Evolutionary conservation across 1,284 basidiomycete species (phyloP).

Genomic region (Agroathelia rolfsii): DNA sequence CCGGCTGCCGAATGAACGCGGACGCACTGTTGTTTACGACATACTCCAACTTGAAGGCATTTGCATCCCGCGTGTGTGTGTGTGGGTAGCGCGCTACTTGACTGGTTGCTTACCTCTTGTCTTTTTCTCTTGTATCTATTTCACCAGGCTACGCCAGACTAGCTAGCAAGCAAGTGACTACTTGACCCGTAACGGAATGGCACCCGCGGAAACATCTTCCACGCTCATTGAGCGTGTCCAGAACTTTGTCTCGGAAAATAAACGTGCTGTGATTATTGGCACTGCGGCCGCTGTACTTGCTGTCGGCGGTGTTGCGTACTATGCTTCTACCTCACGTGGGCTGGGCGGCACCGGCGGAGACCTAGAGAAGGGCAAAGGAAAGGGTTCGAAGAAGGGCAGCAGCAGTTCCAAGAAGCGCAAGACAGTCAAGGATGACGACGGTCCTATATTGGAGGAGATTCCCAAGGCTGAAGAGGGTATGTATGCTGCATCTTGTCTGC

Average conservation of each 20-base stretch:
- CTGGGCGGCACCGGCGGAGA: constrained; percentile 20
- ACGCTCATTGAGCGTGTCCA: constrained; percentile 54
- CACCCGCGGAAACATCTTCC: constrained; percentile 20
- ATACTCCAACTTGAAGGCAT: too few species aligned
- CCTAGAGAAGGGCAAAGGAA: constrained; percentile 40
- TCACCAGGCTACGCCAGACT: too few species aligned
- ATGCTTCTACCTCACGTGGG: constrained; percentile 46
- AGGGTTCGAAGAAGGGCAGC: constrained; percentile 44
- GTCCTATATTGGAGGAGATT: constrained; percentile 70
- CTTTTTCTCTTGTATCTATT: too few species aligned
- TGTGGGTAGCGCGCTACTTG: too few species aligned
- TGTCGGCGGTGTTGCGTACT: constrained; percentile 72
- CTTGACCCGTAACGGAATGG: too few species aligned
- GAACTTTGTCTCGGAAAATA: constrained; percentile 66
- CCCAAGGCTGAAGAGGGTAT: constrained; percentile 25
- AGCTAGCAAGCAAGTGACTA: too few species aligned
- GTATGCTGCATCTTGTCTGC: constrained; percentile 11
- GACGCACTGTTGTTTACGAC: too few species aligned
- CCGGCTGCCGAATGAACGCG: too few species aligned
- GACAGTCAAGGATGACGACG: constrained; percentile 39
- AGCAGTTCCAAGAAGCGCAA: constrained; percentile 56
- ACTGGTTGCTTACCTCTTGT: too few species aligned
- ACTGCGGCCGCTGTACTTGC: constrained; percentile 65
- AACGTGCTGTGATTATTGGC: constrained; percentile 57
- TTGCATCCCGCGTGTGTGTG: too few species aligned